Percentiles rank a stretch among this genome's conserved stretches.
Conservation (phyloP, 2,329 filamentous ascomycete genomes). For the Metarhizium humberi region DNA sequence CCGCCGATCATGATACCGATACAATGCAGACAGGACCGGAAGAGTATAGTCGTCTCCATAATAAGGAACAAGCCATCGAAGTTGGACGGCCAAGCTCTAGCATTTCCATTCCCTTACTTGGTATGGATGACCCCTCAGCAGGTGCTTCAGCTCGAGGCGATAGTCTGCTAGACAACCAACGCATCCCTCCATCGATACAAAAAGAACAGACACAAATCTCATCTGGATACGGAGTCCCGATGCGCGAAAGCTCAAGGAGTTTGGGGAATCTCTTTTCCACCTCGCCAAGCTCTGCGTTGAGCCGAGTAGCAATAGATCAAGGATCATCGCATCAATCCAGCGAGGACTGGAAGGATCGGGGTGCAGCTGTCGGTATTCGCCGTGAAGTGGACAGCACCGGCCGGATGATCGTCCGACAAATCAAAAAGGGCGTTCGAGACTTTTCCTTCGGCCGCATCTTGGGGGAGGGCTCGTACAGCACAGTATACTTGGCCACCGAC, state of each 20-base stretch:
- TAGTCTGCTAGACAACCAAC: conserved; percentile 5
- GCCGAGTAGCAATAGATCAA: conserved; percentile 22
- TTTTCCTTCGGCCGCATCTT: conserved; percentile 87
- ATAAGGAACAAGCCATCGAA: not conserved
- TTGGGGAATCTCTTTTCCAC: conserved; percentile 24
- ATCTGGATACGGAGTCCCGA: conserved; percentile 53
- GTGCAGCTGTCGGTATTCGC: conserved; percentile 75
- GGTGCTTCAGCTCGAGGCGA: conserved; percentile 6
- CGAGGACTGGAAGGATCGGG: conserved; percentile 93
- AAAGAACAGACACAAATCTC: conserved; percentile 41
- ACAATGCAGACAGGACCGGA: not conserved
- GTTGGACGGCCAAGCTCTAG: not conserved
- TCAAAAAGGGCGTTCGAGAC: conserved; percentile 96
- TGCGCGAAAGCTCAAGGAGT: conserved; percentile 67
- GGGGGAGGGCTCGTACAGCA: conserved; percentile 96
- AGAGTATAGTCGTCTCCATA: not conserved
- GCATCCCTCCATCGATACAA: conserved; percentile 8
- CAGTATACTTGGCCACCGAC: conserved; percentile 86
- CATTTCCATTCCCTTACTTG: not conserved
- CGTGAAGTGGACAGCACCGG: conserved; percentile 82
- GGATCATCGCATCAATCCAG: conserved; percentile 32
- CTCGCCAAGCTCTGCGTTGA: conserved; percentile 15
- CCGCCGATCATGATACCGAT: conserved; percentile 3
- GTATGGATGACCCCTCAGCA: not conserved
- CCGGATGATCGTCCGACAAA: conserved; percentile 67